phyloP scores from a whole-genome alignment of 768 basidiomycete genomes.

The Saitozyma podzolica region DNA sequence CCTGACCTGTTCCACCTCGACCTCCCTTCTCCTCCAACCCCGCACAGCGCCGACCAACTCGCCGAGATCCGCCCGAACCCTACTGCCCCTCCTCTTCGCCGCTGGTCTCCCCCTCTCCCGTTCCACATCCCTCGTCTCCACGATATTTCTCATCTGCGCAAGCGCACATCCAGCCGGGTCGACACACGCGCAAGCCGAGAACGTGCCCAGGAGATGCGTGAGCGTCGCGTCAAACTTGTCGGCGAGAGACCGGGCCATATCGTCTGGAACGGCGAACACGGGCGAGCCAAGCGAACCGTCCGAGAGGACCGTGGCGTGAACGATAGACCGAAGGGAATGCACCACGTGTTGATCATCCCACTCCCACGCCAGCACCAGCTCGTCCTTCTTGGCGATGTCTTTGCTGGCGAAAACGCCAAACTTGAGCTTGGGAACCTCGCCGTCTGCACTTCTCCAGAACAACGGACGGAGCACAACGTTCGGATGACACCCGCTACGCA shows the following conservation, averaged over 20 bases:
- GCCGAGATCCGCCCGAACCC: constrained; percentile 33
- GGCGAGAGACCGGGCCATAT: constrained; percentile 13
- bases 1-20: constrained; percentile 33
- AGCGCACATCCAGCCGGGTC: constrained; percentile 44
- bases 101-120: neutral
- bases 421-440: constrained; percentile 54
- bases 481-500: constrained; percentile 65
- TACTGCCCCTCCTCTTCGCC: constrained; percentile 26
- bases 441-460: constrained; percentile 48
- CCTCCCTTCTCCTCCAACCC: constrained; percentile 48
- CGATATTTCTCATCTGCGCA: constrained; percentile 44
- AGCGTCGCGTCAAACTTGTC: constrained; percentile 42
- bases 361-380: constrained; percentile 89
- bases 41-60: constrained; percentile 45
- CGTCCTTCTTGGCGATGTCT: constrained; percentile 74
- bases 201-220: constrained; percentile 43
- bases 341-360: constrained; percentile 92
- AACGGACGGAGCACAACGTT: constrained; percentile 67
- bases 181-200: constrained; percentile 49
- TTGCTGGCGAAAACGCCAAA: constrained; percentile 80
- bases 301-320: constrained; percentile 58
- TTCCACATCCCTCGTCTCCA: constrained; percentile 23
- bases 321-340: constrained; percentile 59
- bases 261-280: constrained; percentile 9
- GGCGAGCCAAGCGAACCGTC: constrained; percentile 59